Evolutionary conservation across 441 rosid genomes (phyloP), one percentile per base, ranked within the genome.

Genomic region (Melastoma candidum): DNA sequence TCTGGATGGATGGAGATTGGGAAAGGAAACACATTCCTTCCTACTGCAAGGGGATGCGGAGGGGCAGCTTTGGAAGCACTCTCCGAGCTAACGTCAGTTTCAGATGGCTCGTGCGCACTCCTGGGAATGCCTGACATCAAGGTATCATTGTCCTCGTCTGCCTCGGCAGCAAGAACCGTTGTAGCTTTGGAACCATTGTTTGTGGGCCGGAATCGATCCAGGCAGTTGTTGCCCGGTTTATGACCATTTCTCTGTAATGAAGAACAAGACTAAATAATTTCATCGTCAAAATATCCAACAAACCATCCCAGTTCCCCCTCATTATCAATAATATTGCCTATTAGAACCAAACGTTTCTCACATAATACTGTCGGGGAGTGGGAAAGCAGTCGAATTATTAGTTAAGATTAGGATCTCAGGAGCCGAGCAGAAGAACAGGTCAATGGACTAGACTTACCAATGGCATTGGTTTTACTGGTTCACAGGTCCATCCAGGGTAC

Each of bases 401-500:
- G 22, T 17, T 17, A 17, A 17, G 22, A 17, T 17, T 17, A 17
- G 22, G 22, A 17, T 17, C 22, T 17, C 22, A 17, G 22, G 22
- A 17, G 22, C 22, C 22, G 22, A 17, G 22, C 22, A 17, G 22
- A 17, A 17, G 22, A 17, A 17, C 22, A 17, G 22, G 22, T 17
- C 22, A 17, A 17, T 17, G 22, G 22, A 17, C 22, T 36, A 36
- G 47, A 49, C 57, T 66, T 82, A 93, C 96, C 97, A 83, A 81
- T 46, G 87, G 73, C 71, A 72, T 65, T 66, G 76, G 62, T 69
- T 84, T 93, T 10, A 77, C 63, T 11, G 80, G 75, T 49, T 86
- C 93, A 10, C 68, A 77, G 75, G 62, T 88, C 96, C 95, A 86
- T 59, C 84, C 90, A 61, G 66, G 77, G 66, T 73, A 80, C 57